These are phyloP conservation scores for Parasitella parasitica DNA, from an alignment of 371 early-diverging fungal species.

Conservation along the genomic window DNA sequence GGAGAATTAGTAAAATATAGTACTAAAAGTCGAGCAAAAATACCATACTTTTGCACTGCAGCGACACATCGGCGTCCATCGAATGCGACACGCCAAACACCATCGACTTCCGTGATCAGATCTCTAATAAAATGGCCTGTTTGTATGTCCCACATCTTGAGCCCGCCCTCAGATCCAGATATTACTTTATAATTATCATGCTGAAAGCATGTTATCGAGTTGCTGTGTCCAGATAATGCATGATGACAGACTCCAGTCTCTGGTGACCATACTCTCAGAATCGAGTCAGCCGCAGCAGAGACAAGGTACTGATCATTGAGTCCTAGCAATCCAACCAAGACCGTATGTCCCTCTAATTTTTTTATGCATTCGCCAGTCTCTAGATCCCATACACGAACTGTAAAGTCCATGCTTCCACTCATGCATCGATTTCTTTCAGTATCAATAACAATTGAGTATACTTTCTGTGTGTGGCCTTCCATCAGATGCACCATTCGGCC, in stretches of 20 bases:
- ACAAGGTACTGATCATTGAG: slow-evolving; percentile 82
- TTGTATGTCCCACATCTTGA: slow-evolving; percentile 93
- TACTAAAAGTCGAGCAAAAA: background rate
- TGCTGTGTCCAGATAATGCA: slow-evolving; percentile 68
- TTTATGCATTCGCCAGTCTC: slow-evolving; percentile 73
- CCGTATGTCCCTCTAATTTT: slow-evolving; percentile 77
- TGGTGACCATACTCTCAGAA: slow-evolving; percentile 93
- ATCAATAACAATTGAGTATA: slow-evolving; percentile 86
- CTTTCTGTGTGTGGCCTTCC: slow-evolving; percentile 89
- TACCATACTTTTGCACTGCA: slow-evolving; percentile 71
- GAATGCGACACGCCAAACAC: slow-evolving; percentile 93
- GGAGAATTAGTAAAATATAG: background rate
- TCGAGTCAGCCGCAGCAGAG: slow-evolving; percentile 94
- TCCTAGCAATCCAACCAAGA: slow-evolving; percentile 91
- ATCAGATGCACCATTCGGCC: slow-evolving; percentile 70
- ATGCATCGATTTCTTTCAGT: slow-evolving; percentile 75
- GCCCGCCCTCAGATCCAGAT: slow-evolving; percentile 86
- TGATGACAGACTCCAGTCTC: slow-evolving; percentile 68
- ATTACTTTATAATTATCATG: slow-evolving; percentile 88
- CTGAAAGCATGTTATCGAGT: slow-evolving; percentile 95
- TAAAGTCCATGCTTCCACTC: slow-evolving; percentile 94
- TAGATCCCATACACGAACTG: slow-evolving; percentile 92
- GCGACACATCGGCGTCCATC: slow-evolving; percentile 83
- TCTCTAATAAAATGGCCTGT: slow-evolving; percentile 79
- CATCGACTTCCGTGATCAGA: slow-evolving; percentile 66